Base-by-base conservation (phyloP, 2,329 filamentous ascomycete species). In the Golovinomyces cichoracearum region DNA sequence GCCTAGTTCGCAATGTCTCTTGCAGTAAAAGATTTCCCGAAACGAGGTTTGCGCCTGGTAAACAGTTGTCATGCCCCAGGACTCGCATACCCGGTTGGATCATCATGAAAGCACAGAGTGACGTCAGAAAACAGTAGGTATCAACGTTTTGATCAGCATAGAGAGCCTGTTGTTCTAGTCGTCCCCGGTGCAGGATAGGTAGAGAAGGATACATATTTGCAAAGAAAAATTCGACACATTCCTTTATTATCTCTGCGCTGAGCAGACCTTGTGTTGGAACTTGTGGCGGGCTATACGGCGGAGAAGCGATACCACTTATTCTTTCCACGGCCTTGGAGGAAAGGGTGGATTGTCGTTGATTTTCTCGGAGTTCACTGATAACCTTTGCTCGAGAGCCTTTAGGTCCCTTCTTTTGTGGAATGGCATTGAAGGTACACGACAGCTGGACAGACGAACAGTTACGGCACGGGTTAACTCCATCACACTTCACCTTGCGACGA, bases 381-480 rank as follows among this genome's bases (percentile, higher is more conserved):
- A 83, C 77, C 62, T 82, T 83, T 47, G 80, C 80, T 52, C 78
- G 68, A 27, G 76, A 80, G 54, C 79, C 78, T 63, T 82, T 82
- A 40, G 78, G 79, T 1, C 79, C 79, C 61, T 83, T 83, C 65
- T 82, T 83, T 64, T 80, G 78, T 1, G 78, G 78, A 31, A 82
- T 74, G 29, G 77, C 75, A 64, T 80, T 77, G 68, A 82, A 83
- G 26, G 78, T 82, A 66, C 79, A 83, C 12, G 70, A 67, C 17
- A 83, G 67, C 57, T 75, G 70, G 5, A 78, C 75, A 6, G 76
- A 72, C 12, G 69, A 68, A 63, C 79, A 83, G 63, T 82, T 81
- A 51, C 73, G 71, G 62, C 79, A 84, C 19, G 79, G 78, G 57
- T 76, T 76, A 59, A 74, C 66, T 50, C 77, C 76, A 58, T 81